A percentile compares a stretch with the other conserved stretches of the same genome.
These are phyloP conservation scores for Nicotiana sylvestris DNA, from an alignment of 257 asterid genomes.

Conservation along the genomic window DNA sequence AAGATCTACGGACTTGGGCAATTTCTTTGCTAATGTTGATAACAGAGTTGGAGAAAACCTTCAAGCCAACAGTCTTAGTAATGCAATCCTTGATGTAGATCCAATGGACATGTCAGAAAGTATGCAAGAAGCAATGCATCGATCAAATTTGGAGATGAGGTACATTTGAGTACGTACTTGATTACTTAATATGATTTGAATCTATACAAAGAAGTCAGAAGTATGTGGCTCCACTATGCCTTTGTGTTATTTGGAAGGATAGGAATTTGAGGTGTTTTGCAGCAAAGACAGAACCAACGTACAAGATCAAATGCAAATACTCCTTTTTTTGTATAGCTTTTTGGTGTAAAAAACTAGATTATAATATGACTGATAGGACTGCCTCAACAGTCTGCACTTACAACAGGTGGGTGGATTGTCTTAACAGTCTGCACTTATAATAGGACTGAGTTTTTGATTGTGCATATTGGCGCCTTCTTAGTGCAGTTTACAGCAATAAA, in stretches of 20 bases:
- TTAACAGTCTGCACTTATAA: neutral
- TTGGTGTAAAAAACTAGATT: neutral
- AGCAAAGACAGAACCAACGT: neutral
- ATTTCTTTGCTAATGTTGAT: conserved; percentile 60
- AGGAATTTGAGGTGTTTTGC: neutral
- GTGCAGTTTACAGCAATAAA: neutral
- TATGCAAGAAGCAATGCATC: conserved; percentile 99
- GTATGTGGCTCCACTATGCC: neutral
- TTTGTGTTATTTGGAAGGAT: neutral
- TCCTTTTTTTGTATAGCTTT: neutral
- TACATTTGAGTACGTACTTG: conserved; percentile 49
- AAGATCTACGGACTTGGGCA: conserved; percentile 70
- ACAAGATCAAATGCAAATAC: neutral
- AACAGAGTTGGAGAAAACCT: conserved; percentile 51
- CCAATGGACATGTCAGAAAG: conserved; percentile 97
- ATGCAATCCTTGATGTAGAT: conserved; percentile 59
- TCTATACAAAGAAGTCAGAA: neutral
- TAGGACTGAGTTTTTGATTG: neutral
- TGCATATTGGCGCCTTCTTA: neutral
- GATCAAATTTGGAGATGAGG: conserved; percentile 97
- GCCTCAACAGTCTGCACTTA: too few relatives aligned
- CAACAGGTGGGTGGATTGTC: neutral
- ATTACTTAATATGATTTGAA: conserved; percentile 17
- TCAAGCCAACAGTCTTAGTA: conserved; percentile 36
- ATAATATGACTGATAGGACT: too few relatives aligned